A percentile compares a stretch with the other conserved stretches of the same genome.
Evolutionary conservation across 2,329 filamentous ascomycete species (phyloP).

Genomic region (Colletotrichum sp.): DNA sequence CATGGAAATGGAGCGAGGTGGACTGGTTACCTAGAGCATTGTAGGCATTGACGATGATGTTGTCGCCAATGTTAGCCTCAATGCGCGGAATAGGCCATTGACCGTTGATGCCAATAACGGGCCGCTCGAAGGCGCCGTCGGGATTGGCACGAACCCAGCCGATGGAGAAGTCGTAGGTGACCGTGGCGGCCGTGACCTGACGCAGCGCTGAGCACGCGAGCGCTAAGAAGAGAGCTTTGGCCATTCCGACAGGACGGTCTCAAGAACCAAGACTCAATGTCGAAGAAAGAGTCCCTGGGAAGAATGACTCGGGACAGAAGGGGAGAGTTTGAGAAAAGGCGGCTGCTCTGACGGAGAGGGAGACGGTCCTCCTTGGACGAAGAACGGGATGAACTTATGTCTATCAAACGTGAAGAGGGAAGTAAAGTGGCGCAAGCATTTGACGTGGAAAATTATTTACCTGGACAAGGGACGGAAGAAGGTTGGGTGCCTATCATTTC

Average conservation of each 20-base stretch:
- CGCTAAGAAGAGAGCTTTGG: not conserved
- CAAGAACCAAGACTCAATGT: not conserved
- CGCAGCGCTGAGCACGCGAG: not conserved
- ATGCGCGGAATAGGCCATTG: slow-evolving; percentile 76
- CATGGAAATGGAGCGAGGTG: slow-evolving; percentile 74
- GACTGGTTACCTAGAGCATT: slow-evolving; percentile 67
- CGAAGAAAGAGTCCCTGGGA: not conserved
- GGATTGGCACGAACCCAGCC: slow-evolving; percentile 60
- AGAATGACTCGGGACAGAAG: not conserved
- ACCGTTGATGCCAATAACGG: slow-evolving; percentile 79
- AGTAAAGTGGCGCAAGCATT: not conserved
- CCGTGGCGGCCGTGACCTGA: slow-evolving; percentile 30
- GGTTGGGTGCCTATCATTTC: not conserved
- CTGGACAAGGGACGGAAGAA: not conserved
- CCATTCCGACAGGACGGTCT: not conserved
- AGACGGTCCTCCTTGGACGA: not conserved
- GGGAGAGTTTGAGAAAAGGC: not conserved
- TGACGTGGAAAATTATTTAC: not conserved
- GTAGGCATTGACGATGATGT: slow-evolving; percentile 60
- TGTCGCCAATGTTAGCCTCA: slow-evolving; percentile 66
- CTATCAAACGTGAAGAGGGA: not conserved
- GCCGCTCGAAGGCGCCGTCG: slow-evolving; percentile 42
- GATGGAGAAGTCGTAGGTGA: slow-evolving; percentile 70
- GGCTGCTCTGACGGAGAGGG: not conserved
- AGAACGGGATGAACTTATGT: not conserved